phyloP scores from a whole-genome alignment of 1,139 yeast species.

The Saccharomycopsis hybrid region DNA sequence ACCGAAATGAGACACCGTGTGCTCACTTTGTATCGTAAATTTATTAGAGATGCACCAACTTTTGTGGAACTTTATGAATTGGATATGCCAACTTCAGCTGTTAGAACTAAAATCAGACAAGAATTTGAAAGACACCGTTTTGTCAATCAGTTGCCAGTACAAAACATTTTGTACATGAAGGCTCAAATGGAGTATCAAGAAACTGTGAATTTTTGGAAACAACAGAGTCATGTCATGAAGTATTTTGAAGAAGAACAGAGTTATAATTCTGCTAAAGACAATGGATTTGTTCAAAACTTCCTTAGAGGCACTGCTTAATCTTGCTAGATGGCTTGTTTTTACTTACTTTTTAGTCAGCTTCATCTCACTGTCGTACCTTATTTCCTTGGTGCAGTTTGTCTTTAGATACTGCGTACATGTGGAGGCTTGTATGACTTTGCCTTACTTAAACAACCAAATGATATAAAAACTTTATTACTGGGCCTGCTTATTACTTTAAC shows the following conservation, averaged over 20 bases:
- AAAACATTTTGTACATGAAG: conserved; percentile 66
- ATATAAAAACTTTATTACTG: too few relatives aligned
- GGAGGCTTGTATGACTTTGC: too few relatives aligned
- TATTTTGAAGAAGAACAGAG: conserved; percentile 65
- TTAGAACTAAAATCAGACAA: conserved; percentile 80
- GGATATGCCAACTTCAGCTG: conserved; percentile 75
- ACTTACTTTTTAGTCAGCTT: too few relatives aligned
- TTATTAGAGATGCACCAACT: conserved; percentile 56
- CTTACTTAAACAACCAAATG: too few relatives aligned
- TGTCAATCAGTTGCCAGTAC: conserved; percentile 57
- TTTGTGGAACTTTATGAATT: conserved; percentile 68
- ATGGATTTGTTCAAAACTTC: conserved; percentile 65
- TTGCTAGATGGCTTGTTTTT: not conserved
- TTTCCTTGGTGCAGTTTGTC: too few relatives aligned
- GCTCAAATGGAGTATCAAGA: conserved; percentile 93
- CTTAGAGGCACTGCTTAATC: conserved; percentile 44
- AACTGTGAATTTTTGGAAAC: conserved; percentile 86
- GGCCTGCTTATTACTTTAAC: too few relatives aligned
- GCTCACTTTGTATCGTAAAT: conserved; percentile 66
- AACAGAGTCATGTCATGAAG: conserved; percentile 77
- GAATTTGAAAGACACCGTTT: conserved; percentile 83
- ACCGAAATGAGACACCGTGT: conserved; percentile 62
- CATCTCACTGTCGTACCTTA: too few relatives aligned
- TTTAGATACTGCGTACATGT: too few relatives aligned
- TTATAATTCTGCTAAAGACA: conserved; percentile 42